phyloP scores from a whole-genome alignment of 2,329 filamentous ascomycete species.

The Rhynchosporium graminicola region DNA sequence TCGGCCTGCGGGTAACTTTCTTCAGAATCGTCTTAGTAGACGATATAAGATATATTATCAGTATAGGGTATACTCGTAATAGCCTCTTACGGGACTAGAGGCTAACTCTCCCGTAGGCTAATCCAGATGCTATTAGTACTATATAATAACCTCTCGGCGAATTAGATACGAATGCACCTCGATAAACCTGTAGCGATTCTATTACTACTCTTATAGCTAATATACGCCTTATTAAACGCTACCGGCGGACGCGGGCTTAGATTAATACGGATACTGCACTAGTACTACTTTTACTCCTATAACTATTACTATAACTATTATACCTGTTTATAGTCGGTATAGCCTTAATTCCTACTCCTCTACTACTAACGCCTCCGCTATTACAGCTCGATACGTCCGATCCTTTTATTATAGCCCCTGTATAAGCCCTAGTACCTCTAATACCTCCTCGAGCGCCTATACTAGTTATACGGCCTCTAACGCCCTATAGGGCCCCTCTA shows the following conservation, averaged over 20 bases:
- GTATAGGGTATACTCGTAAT: not conserved
- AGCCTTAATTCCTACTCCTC: not conserved
- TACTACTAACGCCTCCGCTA: too few relatives aligned
- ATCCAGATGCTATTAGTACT: not conserved
- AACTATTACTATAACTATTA: too few relatives aligned
- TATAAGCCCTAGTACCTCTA: too few relatives aligned
- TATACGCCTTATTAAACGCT: not conserved
- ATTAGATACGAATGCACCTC: not conserved
- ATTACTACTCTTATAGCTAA: not conserved
- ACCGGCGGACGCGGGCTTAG: too few relatives aligned
- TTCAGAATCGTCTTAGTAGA: not conserved
- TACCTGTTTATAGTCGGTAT: not conserved
- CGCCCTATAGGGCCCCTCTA: not conserved
- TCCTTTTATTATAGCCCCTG: too few relatives aligned
- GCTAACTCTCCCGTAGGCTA: not conserved
- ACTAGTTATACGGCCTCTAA: not conserved
- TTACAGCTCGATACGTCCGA: too few relatives aligned
- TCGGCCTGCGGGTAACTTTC: not conserved
- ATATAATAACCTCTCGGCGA: not conserved
- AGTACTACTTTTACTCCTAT: not conserved
- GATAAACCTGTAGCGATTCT: not conserved
- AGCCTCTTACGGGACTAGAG: not conserved
- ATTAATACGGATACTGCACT: too few relatives aligned
- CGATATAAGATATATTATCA: not conserved
- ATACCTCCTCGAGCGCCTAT: not conserved